A percentile compares a stretch with the other conserved stretches of the same genome.
Conservation (phyloP, 2,329 filamentous ascomycete species). For the Talaromyces islandicus region DNA sequence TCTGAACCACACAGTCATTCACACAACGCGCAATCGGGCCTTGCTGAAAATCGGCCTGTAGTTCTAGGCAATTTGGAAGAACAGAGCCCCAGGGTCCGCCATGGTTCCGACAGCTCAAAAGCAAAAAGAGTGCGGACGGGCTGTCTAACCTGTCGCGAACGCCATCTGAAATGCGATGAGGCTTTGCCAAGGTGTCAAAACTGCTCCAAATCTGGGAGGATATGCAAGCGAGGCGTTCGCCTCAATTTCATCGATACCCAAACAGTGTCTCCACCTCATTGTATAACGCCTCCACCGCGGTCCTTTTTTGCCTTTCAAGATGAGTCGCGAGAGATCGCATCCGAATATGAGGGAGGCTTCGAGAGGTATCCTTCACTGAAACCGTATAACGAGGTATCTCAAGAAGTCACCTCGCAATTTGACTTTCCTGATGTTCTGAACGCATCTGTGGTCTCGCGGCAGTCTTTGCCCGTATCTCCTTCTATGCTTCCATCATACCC, state of each 20-base stretch:
- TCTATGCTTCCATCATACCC: slow-evolving; percentile 44
- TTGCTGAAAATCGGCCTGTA: neutral
- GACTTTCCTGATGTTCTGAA: slow-evolving; percentile 26
- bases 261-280: slow-evolving; percentile 60
- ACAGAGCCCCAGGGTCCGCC: slow-evolving; percentile 10
- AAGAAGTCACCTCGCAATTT: slow-evolving; percentile 17
- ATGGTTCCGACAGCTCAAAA: slow-evolving; percentile 39
- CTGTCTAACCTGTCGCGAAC: slow-evolving; percentile 81
- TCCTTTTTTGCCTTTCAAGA: slow-evolving; percentile 77
- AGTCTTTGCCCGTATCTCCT: slow-evolving; percentile 42
- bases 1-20: neutral
- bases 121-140: slow-evolving; percentile 85
- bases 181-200: slow-evolving; percentile 63
- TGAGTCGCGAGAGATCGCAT: slow-evolving; percentile 83
- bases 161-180: slow-evolving; percentile 90
- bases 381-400: slow-evolving; percentile 26
- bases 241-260: slow-evolving; percentile 89
- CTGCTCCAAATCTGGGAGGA: slow-evolving; percentile 78
- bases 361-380: slow-evolving; percentile 62
- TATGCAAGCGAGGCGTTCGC: slow-evolving; percentile 78
- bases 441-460: slow-evolving; percentile 34
- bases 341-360: slow-evolving; percentile 76
- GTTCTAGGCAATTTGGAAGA: neutral
- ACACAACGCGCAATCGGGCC: slow-evolving; percentile 1
- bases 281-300: slow-evolving; percentile 54